phyloP scores from a whole-genome alignment of 2,329 filamentous ascomycete species.

The Nemania sp. region DNA sequence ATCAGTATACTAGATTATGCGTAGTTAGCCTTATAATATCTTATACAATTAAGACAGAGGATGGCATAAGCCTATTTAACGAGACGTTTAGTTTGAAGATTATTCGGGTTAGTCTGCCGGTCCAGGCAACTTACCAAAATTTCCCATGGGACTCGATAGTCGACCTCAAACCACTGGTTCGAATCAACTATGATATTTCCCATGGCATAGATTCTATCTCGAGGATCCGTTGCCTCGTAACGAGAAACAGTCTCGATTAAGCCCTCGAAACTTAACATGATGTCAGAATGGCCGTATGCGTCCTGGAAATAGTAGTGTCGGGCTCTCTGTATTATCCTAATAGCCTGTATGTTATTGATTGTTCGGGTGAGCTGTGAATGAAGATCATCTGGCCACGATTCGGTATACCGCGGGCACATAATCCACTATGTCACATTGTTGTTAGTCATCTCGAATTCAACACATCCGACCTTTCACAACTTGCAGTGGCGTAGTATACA shows the following conservation, averaged over 20 bases:
- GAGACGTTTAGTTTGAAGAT: background rate
- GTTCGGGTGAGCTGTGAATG: constrained; percentile 28
- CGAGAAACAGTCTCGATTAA: constrained; percentile 33
- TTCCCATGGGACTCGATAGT: constrained; percentile 44
- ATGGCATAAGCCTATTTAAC: too few species aligned
- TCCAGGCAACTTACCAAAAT: constrained; percentile 33
- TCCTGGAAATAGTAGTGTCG: constrained; percentile 36
- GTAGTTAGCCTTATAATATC: background rate
- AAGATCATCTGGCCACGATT: constrained; percentile 41
- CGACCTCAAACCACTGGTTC: constrained; percentile 42
- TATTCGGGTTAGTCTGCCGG: background rate
- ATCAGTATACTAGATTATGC: constrained; percentile 37
- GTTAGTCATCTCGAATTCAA: background rate
- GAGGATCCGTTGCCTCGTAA: constrained; percentile 44
- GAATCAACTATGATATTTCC: constrained; percentile 40
- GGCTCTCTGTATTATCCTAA: constrained; percentile 41
- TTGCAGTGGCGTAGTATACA: background rate
- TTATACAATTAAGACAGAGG: background rate
- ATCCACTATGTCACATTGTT: constrained; percentile 34
- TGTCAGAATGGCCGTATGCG: constrained; percentile 19
- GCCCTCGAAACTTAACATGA: constrained; percentile 23
- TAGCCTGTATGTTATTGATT: constrained; percentile 41
- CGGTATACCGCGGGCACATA: constrained; percentile 39
- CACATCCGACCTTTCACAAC: background rate
- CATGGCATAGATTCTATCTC: constrained; percentile 43